These are phyloP conservation scores for Lepraria neglecta DNA, from an alignment of 495 filamentous ascomycete species.

Conservation along the genomic window DNA sequence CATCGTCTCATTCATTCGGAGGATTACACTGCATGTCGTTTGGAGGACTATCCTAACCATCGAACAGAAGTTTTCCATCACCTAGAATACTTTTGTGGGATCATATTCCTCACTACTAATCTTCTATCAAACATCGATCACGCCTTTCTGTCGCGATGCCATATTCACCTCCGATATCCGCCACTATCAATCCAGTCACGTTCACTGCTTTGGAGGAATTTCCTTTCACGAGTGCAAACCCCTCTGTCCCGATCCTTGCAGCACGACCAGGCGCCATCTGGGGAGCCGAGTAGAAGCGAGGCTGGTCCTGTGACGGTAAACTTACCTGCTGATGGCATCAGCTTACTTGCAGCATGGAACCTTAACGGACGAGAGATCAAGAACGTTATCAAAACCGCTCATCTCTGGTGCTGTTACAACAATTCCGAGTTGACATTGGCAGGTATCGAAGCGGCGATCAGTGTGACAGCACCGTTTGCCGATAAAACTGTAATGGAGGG, in stretches of 20 bases:
- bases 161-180: slow-evolving; percentile 29
- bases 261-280: slow-evolving; percentile 8
- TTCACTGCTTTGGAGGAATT: slow-evolving; percentile 12
- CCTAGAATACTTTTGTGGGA: slow-evolving; percentile 13
- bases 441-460: neutral
- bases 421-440: neutral
- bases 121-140: slow-evolving; percentile 25
- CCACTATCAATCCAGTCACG: slow-evolving; percentile 23
- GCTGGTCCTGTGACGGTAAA: neutral
- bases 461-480: slow-evolving; percentile 6
- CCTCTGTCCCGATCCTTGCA: neutral
- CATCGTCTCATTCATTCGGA: neutral
- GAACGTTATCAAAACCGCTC: slow-evolving; percentile 31
- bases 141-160: slow-evolving; percentile 30
- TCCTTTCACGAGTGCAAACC: neutral
- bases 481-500: neutral
- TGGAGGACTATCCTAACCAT: too few species aligned
- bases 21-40: too few species aligned
- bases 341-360: slow-evolving; percentile 23
- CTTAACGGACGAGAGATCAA: slow-evolving; percentile 34
- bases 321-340: slow-evolving; percentile 5
- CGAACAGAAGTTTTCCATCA: slow-evolving; percentile 5
- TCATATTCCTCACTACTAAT: slow-evolving; percentile 17
- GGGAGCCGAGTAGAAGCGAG: too few species aligned
- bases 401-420: slow-evolving; percentile 9